Evolutionary conservation across 495 filamentous ascomycete species (phyloP), one percentile per base, ranked within the genome.

Genomic region (Gamarada debralockiae): DNA sequence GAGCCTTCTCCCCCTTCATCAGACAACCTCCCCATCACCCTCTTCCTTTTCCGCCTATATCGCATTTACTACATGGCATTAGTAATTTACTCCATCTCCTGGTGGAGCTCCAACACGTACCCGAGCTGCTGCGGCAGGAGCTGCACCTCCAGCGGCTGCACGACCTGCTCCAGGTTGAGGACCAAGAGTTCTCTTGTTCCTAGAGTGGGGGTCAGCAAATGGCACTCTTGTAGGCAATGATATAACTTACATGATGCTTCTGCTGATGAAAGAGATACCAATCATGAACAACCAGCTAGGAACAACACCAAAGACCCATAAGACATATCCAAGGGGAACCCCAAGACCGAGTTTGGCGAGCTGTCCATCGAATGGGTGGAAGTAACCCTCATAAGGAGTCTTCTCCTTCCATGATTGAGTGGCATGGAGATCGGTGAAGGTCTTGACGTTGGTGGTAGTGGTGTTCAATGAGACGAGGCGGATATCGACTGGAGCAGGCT

Each of bases 341-440:
- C 76, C 70, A 48, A 95, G 62, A 33, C 80, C 76, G 50, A 78
- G 73, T 69, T 87, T 63, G 29, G 84, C 86, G 33, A 95, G 65
- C 60, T 68, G 70, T 48, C 90, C 86, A 62, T 91, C 82, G 48
- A 88, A 87, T 24, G 91, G 90, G 68, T 97, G 90, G 66, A 89
- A 85, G 36, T 73, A 70, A 38, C 89, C 87, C 56, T 90, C 84
- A 65, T 89, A 86, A 15, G 75, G 56, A 25, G 72, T 59, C 18
- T 70, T 65, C 62, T 79, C 66, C 61, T 77, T 74, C 59, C 79
- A 86, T 27, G 65, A 78, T 64, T 87, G 81, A 60, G 82, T 73
- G 42, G 76, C 65, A 56, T 85, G 80, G 27, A 92, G 71, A 56
- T 83, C 66, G 52, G 81, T 76, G 56, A 90, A 72, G 27, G 79